A percentile compares a stretch with the other conserved stretches of the same genome.
These are phyloP conservation scores for Erodium moschatum DNA, from an alignment of 441 rosid species.

Conservation along the genomic window DNA sequence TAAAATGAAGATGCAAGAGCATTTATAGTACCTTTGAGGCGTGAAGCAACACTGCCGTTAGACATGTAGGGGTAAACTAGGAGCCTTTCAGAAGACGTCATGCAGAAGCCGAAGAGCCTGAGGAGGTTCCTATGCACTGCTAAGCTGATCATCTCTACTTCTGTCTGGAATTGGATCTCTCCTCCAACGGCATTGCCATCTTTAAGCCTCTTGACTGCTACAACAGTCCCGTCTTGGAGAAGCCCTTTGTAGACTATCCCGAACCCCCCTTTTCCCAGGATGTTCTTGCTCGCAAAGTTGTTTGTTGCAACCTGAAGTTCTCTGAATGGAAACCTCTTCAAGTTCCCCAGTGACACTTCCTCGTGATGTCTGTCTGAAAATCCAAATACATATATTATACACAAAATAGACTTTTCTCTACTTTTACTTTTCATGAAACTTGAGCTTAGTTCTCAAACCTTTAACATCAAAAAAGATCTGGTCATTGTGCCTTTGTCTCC, in stretches of 20 bases:
- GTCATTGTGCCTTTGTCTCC: slow-evolving; percentile 67
- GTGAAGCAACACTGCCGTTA: slow-evolving; percentile 86
- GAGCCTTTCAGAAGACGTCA: slow-evolving; percentile 71
- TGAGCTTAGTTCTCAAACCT: slow-evolving; percentile 35
- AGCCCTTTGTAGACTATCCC: slow-evolving; percentile 86
- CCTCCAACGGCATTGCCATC: slow-evolving; percentile 82
- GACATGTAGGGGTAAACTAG: slow-evolving; percentile 92
- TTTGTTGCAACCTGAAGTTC: slow-evolving; percentile 70
- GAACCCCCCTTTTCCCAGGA: slow-evolving; percentile 87
- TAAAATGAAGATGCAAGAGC: not conserved
- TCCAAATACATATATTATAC: not conserved
- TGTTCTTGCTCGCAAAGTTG: slow-evolving; percentile 67
- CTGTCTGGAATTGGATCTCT: slow-evolving; percentile 89
- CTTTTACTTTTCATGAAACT: no score
- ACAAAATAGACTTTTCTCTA: not conserved
- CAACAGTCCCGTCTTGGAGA: slow-evolving; percentile 62
- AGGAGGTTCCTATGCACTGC: slow-evolving; percentile 92
- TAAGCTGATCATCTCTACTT: slow-evolving; percentile 93
- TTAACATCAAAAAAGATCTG: slow-evolving; percentile 73
- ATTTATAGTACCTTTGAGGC: slow-evolving; percentile 60
- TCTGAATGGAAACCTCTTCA: slow-evolving; percentile 69
- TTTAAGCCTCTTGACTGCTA: slow-evolving; percentile 84
- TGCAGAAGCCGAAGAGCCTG: slow-evolving; percentile 69
- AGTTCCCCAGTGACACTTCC: slow-evolving; percentile 76
- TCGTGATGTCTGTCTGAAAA: slow-evolving; percentile 48